A percentile compares a stretch with the other conserved stretches of the same genome.
Conservation (phyloP, 164 flowering plant species). For the Brasenia schreberi region DNA sequence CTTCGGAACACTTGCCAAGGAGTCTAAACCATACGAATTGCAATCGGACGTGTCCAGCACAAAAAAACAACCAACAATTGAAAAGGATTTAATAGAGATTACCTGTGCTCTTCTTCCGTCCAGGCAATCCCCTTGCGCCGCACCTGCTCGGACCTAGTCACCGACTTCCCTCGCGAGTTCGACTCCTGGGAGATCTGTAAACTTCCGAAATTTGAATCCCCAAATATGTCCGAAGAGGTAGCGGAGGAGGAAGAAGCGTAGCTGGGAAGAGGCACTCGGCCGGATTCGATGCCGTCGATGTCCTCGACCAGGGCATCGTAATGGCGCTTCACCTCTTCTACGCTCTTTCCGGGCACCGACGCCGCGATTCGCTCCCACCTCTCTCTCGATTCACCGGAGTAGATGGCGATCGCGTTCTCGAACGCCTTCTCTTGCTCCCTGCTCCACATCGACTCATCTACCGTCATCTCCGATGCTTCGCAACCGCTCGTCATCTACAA, state of each 20-base stretch:
- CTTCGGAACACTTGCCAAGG: too few relatives aligned
- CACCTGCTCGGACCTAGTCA: conserved; percentile 67
- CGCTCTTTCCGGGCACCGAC: conserved; percentile 62
- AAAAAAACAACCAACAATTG: too few relatives aligned
- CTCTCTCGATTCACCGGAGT: conserved; percentile 52
- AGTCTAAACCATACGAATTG: too few relatives aligned
- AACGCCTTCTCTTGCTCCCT: conserved; percentile 80
- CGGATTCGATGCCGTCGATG: conserved; percentile 58
- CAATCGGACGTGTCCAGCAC: too few relatives aligned
- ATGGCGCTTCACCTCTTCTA: conserved; percentile 64
- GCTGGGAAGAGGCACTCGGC: conserved; percentile 57
- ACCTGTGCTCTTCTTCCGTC: conserved; percentile 99
- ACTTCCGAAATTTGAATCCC: background rate
- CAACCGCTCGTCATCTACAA: conserved; percentile 7
- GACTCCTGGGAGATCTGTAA: conserved; percentile 20
- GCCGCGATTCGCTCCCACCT: conserved; percentile 86
- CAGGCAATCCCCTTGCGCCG: conserved; percentile 93
- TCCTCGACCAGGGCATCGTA: conserved; percentile 75
- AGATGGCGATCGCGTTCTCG: conserved; percentile 64
- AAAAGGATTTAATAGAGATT: background rate
- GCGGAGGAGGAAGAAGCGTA: conserved; percentile 32
- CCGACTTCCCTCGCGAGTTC: conserved; percentile 35
- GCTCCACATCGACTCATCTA: conserved; percentile 49
- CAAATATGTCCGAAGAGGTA: conserved; percentile 16
- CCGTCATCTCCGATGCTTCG: conserved; percentile 36